Evolutionary conservation across 2,329 filamentous ascomycete species (phyloP).

Genomic region (Cryphonectria parasitica): DNA sequence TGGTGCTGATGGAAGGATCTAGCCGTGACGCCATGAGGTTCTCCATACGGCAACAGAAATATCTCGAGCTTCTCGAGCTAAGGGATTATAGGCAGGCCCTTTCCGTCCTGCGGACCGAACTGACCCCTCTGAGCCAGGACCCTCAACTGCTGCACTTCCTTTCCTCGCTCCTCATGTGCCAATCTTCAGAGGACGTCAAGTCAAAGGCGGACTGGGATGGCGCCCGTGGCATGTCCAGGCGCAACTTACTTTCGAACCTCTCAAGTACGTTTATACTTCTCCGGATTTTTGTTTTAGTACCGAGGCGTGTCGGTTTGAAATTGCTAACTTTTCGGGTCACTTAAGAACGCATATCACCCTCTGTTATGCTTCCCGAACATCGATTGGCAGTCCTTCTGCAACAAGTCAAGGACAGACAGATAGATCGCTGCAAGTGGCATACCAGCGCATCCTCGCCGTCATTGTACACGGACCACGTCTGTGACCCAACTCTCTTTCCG

Average conservation of each 20-base stretch:
- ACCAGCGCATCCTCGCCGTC: slow-evolving; percentile 79
- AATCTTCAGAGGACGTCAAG: slow-evolving; percentile 75
- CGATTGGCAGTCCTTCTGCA: slow-evolving; percentile 80
- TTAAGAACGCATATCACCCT: slow-evolving; percentile 86
- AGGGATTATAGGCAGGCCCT: slow-evolving; percentile 75
- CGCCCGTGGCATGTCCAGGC: slow-evolving; percentile 73
- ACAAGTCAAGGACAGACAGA: slow-evolving; percentile 82
- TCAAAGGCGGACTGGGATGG: slow-evolving; percentile 84
- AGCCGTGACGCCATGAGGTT: slow-evolving; percentile 84
- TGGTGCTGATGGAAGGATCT: slow-evolving; percentile 76
- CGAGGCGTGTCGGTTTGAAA: background rate
- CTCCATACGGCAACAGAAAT: slow-evolving; percentile 90
- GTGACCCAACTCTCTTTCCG: slow-evolving; percentile 80
- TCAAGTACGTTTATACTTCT: slow-evolving; percentile 63
- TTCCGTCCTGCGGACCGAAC: slow-evolving; percentile 80
- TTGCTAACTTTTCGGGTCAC: slow-evolving; percentile 31
- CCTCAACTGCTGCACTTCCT: slow-evolving; percentile 77
- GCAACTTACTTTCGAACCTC: slow-evolving; percentile 75
- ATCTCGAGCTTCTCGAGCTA: slow-evolving; percentile 83
- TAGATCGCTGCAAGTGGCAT: slow-evolving; percentile 85
- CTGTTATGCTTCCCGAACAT: slow-evolving; percentile 94
- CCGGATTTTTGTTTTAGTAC: background rate
- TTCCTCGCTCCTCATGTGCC: slow-evolving; percentile 90
- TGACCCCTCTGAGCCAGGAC: slow-evolving; percentile 85
- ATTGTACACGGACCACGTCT: slow-evolving; percentile 85